Evolutionary conservation across 345 rosid genomes (phyloP).

Genomic region (Eucalyptus paniculata): DNA sequence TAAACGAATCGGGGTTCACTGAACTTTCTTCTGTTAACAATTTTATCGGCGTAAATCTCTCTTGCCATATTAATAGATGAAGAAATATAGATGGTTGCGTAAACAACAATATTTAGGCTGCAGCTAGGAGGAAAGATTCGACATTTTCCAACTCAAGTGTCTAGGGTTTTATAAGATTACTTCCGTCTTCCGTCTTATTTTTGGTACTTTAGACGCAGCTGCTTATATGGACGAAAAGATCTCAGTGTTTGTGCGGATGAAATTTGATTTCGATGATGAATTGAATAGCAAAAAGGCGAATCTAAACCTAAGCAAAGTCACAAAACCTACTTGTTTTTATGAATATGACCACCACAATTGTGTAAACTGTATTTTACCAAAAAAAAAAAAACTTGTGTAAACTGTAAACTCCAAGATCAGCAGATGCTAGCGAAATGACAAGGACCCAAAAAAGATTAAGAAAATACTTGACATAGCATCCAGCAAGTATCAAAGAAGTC

Average conservation of each 20-base stretch:
- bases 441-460: not conserved
- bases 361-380: not conserved
- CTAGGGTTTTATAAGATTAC: not conserved
- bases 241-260: not conserved
- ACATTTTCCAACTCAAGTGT: not conserved
- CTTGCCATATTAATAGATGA: not conserved
- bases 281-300: not conserved
- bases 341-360: not conserved
- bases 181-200: not conserved
- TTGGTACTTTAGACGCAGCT: not conserved
- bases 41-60: not conserved
- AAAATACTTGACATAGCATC: not conserved
- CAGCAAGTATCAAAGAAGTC: not conserved
- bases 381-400: not conserved
- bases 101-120: not conserved
- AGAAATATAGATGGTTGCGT: not conserved
- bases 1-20: not conserved
- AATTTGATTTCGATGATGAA: not conserved
- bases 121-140: not conserved
- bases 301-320: not conserved
- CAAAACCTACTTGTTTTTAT: not conserved
- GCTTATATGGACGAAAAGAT: not conserved
- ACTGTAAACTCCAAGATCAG: not conserved
- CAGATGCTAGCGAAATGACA: not conserved
- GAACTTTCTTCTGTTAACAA: not conserved